A percentile compares a stretch with the other conserved stretches of the same genome.
phyloP scores from a whole-genome alignment of 208 protist species.

The Leishmania aethiopica region DNA sequence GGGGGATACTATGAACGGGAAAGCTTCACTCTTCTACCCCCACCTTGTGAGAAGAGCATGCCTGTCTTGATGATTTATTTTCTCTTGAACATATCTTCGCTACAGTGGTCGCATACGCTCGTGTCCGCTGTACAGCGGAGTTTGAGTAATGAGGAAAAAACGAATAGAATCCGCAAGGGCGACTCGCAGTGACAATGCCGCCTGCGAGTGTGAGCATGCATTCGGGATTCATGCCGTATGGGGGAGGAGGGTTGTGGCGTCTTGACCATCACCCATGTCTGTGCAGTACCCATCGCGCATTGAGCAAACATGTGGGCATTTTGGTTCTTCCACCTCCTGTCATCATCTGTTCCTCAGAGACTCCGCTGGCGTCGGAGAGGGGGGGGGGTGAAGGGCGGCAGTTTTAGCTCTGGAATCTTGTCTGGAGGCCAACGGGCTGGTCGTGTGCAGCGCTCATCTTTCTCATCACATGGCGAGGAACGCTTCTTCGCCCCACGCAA shows the following conservation, averaged over 20 bases:
- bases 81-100: not conserved
- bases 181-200: not conserved
- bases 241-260: not conserved
- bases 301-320: not conserved
- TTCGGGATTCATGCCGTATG: not conserved
- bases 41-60: not conserved
- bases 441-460: not conserved
- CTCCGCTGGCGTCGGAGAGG: not conserved
- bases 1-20: not conserved
- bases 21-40: not conserved
- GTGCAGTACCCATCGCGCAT: not conserved
- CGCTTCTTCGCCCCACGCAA: not conserved
- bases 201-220: not conserved
- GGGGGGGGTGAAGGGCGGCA: not conserved
- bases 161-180: not conserved
- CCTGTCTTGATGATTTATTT: not conserved
- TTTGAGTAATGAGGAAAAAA: constrained; percentile 6
- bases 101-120: not conserved
- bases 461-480: not conserved
- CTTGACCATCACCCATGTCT: not conserved
- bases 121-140: not conserved
- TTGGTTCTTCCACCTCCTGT: not conserved
- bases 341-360: not conserved
- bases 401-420: not conserved
- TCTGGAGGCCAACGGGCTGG: not conserved